phyloP scores from a whole-genome alignment of 169 alveolate genomes.

The Cryptosporidium ubiquitum region DNA sequence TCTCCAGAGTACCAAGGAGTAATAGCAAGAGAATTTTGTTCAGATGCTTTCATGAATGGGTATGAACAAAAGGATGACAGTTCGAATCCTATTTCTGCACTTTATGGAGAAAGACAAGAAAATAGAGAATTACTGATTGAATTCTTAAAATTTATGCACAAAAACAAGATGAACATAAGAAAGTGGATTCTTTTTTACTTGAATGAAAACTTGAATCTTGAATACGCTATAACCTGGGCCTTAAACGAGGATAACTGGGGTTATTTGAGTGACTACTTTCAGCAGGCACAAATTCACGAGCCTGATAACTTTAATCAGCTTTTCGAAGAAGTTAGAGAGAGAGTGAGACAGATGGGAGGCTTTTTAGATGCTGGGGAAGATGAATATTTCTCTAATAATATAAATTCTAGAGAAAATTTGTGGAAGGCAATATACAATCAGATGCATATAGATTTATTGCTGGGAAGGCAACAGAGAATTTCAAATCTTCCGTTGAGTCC shows the following conservation, averaged over 20 bases:
- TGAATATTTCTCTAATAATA: constrained; percentile 1
- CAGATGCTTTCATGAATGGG: constrained; percentile 55
- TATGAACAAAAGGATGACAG: constrained; percentile 11
- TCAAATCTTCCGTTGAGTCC: constrained; percentile 51
- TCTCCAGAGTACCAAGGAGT: constrained; percentile 69
- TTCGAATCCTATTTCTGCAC: constrained; percentile 35
- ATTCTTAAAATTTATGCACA: constrained; percentile 43
- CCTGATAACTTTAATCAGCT: constrained; percentile 50
- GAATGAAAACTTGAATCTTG: constrained; percentile 38
- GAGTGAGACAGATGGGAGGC: constrained; percentile 75
- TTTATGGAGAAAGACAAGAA: constrained; percentile 30
- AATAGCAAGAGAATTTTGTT: constrained; percentile 50
- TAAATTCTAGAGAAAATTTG: constrained; percentile 31
- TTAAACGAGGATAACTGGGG: constrained; percentile 68
- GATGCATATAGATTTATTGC: constrained; percentile 40
- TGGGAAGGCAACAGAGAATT: constrained; percentile 57
- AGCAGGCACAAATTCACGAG: constrained; percentile 45
- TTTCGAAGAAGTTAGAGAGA: constrained; percentile 54
- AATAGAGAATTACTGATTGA: constrained; percentile 57
- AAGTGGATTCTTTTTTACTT: constrained; percentile 65
- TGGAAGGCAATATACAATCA: constrained; percentile 67
- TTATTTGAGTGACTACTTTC: constrained; percentile 33
- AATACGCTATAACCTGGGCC: constrained; percentile 64
- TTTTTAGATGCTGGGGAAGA: constrained; percentile 22
- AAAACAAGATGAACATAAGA: constrained; percentile 37